These are phyloP conservation scores for Metschnikowia sp. DNA, from an alignment of 805 yeast genomes.

Conservation along the genomic window DNA sequence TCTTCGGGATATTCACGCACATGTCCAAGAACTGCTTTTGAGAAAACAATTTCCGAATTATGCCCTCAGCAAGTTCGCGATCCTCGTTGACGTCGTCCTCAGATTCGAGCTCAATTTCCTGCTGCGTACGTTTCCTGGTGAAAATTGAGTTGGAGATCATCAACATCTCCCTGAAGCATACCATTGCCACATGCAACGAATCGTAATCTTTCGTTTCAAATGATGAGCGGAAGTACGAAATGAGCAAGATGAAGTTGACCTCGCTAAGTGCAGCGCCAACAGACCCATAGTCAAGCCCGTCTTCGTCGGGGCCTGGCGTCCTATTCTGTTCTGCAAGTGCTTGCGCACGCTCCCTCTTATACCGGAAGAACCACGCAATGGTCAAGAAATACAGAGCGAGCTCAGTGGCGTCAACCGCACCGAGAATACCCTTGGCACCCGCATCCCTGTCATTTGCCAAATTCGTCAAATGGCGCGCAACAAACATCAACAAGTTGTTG, in stretches of 20 bases:
- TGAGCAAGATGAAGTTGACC: conserved; percentile 53
- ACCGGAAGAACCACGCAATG: conserved; percentile 72
- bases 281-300: conserved; percentile 36
- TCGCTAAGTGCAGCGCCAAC: conserved; percentile 59
- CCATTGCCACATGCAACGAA: conserved; percentile 66
- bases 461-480: conserved; percentile 33
- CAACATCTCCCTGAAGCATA: conserved; percentile 63
- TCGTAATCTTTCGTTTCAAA: conserved; percentile 47
- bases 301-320: conserved; percentile 23
- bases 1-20: conserved; percentile 57
- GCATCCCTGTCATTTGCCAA: conserved; percentile 13
- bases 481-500: conserved; percentile 56
- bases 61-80: conserved; percentile 49
- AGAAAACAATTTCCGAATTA: conserved; percentile 67
- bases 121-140: conserved; percentile 17
- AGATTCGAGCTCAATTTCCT: conserved; percentile 14
- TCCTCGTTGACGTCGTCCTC: conserved; percentile 46
- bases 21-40: conserved; percentile 56
- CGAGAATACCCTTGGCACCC: conserved; percentile 26
- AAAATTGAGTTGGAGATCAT: conserved; percentile 45
- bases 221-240: conserved; percentile 43
- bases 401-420: conserved; percentile 32
- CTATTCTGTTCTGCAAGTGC: conserved; percentile 2
- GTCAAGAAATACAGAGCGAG: conserved; percentile 52
- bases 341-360: conserved; percentile 42